Conservation (phyloP, 2,329 filamentous ascomycete genomes). For the Talaromyces amestolkiae region DNA sequence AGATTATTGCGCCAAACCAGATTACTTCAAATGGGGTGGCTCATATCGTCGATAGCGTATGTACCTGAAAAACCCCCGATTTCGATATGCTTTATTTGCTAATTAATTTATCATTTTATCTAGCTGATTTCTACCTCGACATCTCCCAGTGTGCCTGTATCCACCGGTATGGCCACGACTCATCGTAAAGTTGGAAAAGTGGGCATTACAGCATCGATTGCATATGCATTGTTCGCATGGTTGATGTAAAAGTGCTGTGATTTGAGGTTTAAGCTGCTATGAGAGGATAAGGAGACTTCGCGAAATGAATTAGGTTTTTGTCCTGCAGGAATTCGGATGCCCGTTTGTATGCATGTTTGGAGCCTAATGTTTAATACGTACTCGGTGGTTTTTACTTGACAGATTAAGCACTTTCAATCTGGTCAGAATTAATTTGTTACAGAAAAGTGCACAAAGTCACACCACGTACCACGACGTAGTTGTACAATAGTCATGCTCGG, state of each 20-base stretch:
- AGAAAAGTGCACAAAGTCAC: neutral
- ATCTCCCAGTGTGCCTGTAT: neutral
- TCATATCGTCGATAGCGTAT: slow-evolving; percentile 15
- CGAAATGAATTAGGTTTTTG: neutral
- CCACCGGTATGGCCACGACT: neutral
- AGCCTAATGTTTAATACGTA: neutral
- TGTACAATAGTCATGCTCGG: neutral
- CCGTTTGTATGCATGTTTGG: neutral
- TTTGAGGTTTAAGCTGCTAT: neutral
- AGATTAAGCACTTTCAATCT: neutral
- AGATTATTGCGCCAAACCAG: slow-evolving; percentile 11
- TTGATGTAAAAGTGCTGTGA: neutral
- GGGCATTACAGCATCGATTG: neutral
- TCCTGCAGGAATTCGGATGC: neutral
- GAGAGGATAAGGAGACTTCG: neutral
- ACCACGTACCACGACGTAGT: neutral
- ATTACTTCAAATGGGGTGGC: slow-evolving; percentile 10
- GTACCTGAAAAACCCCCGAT: neutral
- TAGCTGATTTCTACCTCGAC: slow-evolving; percentile 8
- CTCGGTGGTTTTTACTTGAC: neutral
- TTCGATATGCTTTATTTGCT: neutral
- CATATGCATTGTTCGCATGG: neutral
- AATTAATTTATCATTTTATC: too few species aligned
- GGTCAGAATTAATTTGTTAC: neutral
- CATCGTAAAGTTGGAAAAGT: neutral